Conservation (phyloP, 257 asterid species). For the Leonotis leonurus region DNA sequence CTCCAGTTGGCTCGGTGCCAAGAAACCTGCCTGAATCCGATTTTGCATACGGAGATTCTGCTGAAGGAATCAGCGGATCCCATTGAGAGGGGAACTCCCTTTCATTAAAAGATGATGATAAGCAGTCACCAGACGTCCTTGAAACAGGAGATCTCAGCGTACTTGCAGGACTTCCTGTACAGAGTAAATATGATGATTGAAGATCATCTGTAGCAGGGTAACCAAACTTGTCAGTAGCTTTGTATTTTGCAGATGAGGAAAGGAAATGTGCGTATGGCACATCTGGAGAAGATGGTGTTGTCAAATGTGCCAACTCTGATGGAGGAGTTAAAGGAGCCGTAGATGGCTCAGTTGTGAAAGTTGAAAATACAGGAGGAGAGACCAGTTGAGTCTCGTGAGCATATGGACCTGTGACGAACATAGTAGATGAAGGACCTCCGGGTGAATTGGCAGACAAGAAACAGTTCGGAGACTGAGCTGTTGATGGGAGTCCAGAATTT, state of each 20-base stretch:
- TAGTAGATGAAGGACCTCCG: conserved; percentile 37
- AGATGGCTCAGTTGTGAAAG: conserved; percentile 69
- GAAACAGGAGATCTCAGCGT: conserved; percentile 40
- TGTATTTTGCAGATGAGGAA: conserved; percentile 34
- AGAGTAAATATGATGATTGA: conserved; percentile 36
- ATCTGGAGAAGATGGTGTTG: conserved; percentile 73
- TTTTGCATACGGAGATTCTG: conserved; percentile 31
- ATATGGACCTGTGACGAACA: conserved; percentile 61
- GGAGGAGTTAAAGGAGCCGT: conserved; percentile 73
- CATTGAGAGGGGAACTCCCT: conserved; percentile 33
- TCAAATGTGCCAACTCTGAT: conserved; percentile 55
- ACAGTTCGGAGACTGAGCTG: conserved; percentile 51
- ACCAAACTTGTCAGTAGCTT: conserved; percentile 16
- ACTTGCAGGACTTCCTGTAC: conserved; percentile 56
- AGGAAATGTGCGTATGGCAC: conserved; percentile 68
- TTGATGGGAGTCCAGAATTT: conserved; percentile 46
- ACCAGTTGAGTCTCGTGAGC: conserved; percentile 66
- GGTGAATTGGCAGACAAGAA: conserved; percentile 51
- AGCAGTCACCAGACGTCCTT: conserved; percentile 25
- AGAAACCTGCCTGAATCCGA: conserved; percentile 51
- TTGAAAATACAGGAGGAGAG: conserved; percentile 63
- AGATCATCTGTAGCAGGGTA: conserved; percentile 27
- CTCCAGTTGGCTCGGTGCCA: conserved; percentile 35
- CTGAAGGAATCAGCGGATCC: conserved; percentile 28
- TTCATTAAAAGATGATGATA: conserved; percentile 36